Conservation (phyloP, 139 green algal species). For the Micromonas pusilla region DNA sequence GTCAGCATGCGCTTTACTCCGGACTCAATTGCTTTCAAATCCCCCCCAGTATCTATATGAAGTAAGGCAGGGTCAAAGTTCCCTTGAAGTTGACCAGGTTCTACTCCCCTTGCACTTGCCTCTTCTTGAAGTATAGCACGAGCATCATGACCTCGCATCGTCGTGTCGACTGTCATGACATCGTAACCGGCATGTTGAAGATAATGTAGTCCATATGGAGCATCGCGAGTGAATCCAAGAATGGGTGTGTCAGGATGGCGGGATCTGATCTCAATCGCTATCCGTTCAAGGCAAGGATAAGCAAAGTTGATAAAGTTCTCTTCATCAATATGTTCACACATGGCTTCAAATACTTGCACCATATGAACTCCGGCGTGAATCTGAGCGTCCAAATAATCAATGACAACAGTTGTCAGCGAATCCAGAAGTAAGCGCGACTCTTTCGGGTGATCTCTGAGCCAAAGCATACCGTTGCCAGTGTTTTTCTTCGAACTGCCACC, state of each 20-base stretch:
- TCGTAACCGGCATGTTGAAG: conserved; percentile 31
- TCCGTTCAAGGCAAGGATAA: conserved; percentile 23
- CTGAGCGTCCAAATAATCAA: conserved; percentile 33
- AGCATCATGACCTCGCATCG: conserved; percentile 4
- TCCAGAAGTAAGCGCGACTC: conserved; percentile 25
- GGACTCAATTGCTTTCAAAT: conserved; percentile 14
- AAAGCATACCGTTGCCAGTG: conserved; percentile 31
- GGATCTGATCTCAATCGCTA: conserved; percentile 24
- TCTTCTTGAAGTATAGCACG: neutral
- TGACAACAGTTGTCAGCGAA: conserved; percentile 27
- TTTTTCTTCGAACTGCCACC: conserved; percentile 31
- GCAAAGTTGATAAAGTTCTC: conserved; percentile 30
- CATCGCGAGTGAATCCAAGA: conserved; percentile 31
- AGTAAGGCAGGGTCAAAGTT: conserved; percentile 34
- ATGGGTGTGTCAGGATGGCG: conserved; percentile 31
- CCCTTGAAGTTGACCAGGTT: conserved; percentile 21
- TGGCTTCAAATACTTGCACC: conserved; percentile 39
- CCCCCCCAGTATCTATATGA: neutral
- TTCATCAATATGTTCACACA: conserved; percentile 33
- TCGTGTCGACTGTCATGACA: conserved; percentile 31
- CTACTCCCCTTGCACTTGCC: neutral
- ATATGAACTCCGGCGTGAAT: conserved; percentile 34
- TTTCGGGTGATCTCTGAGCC: conserved; percentile 31
- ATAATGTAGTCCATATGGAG: conserved; percentile 20
- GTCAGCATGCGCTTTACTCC: conserved; percentile 26